Conservation (phyloP, 805 yeast species). For the Yamadazyma akitaensis region DNA sequence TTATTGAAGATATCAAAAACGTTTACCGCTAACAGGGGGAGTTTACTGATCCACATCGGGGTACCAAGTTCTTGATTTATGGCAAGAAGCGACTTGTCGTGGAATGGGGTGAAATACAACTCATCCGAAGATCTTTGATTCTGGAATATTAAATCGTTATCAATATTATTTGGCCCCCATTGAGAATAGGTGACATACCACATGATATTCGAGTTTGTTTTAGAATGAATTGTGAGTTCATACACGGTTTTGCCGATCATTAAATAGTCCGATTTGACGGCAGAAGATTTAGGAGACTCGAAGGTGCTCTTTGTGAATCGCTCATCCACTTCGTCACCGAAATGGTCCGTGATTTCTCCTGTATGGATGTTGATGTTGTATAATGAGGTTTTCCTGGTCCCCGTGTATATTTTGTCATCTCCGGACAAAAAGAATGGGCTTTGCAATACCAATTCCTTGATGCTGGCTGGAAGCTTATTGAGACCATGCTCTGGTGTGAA, state of each 20-base stretch:
- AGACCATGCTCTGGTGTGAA: slow-evolving; percentile 74
- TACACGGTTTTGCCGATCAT: slow-evolving; percentile 71
- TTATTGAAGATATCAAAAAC: slow-evolving; percentile 69
- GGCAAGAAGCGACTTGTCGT: slow-evolving; percentile 75
- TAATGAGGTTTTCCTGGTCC: slow-evolving; percentile 71
- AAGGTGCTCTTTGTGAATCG: slow-evolving; percentile 33
- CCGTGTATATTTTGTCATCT: slow-evolving; percentile 85
- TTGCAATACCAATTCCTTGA: slow-evolving; percentile 70
- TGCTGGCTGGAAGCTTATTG: slow-evolving; percentile 76
- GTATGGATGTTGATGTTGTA: slow-evolving; percentile 68
- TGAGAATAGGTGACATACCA: slow-evolving; percentile 86
- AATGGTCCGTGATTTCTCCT: slow-evolving; percentile 70
- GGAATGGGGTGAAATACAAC: slow-evolving; percentile 77
- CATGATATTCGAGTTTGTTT: slow-evolving; percentile 49
- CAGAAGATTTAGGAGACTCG: background rate
- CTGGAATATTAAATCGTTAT: slow-evolving; percentile 47
- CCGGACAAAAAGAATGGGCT: slow-evolving; percentile 80
- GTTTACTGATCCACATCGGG: slow-evolving; percentile 74
- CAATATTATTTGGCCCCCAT: slow-evolving; percentile 92
- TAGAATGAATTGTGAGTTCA: slow-evolving; percentile 73
- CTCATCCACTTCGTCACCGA: slow-evolving; percentile 44
- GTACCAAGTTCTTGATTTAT: slow-evolving; percentile 64
- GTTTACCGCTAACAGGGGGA: slow-evolving; percentile 69
- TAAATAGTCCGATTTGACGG: slow-evolving; percentile 32
- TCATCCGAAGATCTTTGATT: slow-evolving; percentile 61